Percentiles rank a stretch among this genome's conserved stretches.
These are phyloP conservation scores for Aspergillus transmontanensis DNA, from an alignment of 2,329 filamentous ascomycete genomes.

Conservation along the genomic window DNA sequence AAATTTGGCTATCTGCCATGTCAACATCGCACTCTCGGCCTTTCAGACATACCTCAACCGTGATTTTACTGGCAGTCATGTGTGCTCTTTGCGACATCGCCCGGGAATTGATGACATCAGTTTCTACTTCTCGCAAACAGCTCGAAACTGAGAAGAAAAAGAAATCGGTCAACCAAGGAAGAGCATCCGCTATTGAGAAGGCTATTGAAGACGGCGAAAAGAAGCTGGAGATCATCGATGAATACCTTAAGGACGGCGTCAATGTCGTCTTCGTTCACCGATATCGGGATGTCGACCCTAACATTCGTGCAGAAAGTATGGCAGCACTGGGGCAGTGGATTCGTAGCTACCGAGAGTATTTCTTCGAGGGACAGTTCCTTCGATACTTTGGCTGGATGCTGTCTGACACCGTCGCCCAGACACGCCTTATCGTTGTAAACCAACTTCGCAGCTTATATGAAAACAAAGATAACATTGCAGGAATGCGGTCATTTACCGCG, in stretches of 20 bases:
- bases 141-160: slow-evolving; percentile 75
- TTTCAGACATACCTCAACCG: slow-evolving; percentile 91
- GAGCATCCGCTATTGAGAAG: slow-evolving; percentile 71
- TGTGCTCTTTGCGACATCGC: slow-evolving; percentile 76
- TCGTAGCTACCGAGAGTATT: slow-evolving; percentile 76
- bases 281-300: slow-evolving; percentile 90
- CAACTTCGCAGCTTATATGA: slow-evolving; percentile 80
- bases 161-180: slow-evolving; percentile 73
- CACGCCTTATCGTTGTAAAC: slow-evolving; percentile 81
- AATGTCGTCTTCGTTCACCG: slow-evolving; percentile 92
- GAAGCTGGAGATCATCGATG: slow-evolving; percentile 69
- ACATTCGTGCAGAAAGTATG: slow-evolving; percentile 85
- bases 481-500: slow-evolving; percentile 88
- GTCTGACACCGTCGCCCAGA: slow-evolving; percentile 74
- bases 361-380: slow-evolving; percentile 87
- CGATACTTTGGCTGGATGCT: slow-evolving; percentile 95
- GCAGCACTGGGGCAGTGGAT: slow-evolving; percentile 89
- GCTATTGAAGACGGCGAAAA: slow-evolving; percentile 71
- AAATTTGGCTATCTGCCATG: slow-evolving; percentile 88
- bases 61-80: slow-evolving; percentile 77
- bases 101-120: slow-evolving; percentile 68
- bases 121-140: slow-evolving; percentile 77
- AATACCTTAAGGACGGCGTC: slow-evolving; percentile 80
- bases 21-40: slow-evolving; percentile 84
- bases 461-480: slow-evolving; percentile 73